Base-by-base conservation (phyloP, 371 early-diverging fungal genomes). In the Catenaria anguillulae region DNA sequence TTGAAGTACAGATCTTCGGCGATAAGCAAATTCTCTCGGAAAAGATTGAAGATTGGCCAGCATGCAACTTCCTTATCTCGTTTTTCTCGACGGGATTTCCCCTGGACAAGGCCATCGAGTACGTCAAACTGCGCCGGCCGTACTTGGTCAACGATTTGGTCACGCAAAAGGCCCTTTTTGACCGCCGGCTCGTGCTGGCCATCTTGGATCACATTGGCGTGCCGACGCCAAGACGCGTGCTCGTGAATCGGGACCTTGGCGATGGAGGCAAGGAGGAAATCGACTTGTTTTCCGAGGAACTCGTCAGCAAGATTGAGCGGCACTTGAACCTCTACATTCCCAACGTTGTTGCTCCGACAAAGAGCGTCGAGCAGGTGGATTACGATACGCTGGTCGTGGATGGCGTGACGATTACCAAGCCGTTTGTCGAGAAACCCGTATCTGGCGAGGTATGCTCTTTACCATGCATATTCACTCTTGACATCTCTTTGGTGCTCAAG, bases 361-460 rank as follows among this genome's bases (percentile, higher is more conserved):
- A 29, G 52, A 29, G 24, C 2, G n/a, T 58, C 26, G 70, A 71
- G 40, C 66, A 80, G 63, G 65, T 85, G 40, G 87, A 88, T 62
- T 69, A 69, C 10, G 88, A 93, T 60, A 89, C 86, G 0, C 82
- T 97, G 60, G 63, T 75, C 48, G 77, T 89, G 2, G 87, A 85
- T 29, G 81, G 80, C 5, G 64, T 77, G 62, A 73, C 69, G 26
- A 70, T 98, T 33, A 69, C 68, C 54, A 97, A 97, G 70, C 95
- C 99, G 6, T 97, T 96, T 74, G 95, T 97, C 26, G 99, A 99
- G 67, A 99, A 99, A 68, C 99, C 99, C 2, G 89, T 88, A 1
- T 83, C 88, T 36, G 93, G 93, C 36, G 99, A 99, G n/a, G n/a
- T n/a, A n/a, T n/a, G n/a, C n/a, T n/a, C n/a, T n/a, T n/a, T n/a